Base-by-base conservation (phyloP, 164 flowering plant genomes). In the Platanus orientalis region DNA sequence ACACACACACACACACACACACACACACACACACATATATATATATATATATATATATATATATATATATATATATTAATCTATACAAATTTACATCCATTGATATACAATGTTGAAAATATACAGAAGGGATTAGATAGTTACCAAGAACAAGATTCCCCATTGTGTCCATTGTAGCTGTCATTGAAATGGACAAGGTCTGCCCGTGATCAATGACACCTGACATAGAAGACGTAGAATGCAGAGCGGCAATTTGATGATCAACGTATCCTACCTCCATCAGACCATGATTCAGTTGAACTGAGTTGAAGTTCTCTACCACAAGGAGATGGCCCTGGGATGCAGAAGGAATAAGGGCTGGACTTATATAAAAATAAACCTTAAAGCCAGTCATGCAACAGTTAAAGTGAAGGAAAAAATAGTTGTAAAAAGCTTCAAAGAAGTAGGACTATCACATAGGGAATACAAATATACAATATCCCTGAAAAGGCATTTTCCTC, bases 131-230 rank as follows among this genome's bases (percentile, higher is more conserved):
- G 36, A 62, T 13, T 21, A 20, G 50, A 55, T 49, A 63, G 17
- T 61, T 83, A 87, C 97, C 98, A 39, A 94, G 83, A 62, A 94
- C 72, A 67, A 94, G 90, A 66, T 85, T 86, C 58, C 95, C 99
- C 65, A 54, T 54, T 21, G 73, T 26, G 69, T 91, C 96, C 74
- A 73, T 77, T 17, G 96, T 85, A 57, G 97, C 97, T 34, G 92
- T 85, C 99, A 94, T 94, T 25, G 96, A 91, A 69, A 94, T 67
- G 58, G 95, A 94, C 75, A 83, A 63, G 49, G 47, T 48, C 58
- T 79, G 74, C 23, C 68, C 84, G 42, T 82, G 63, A 50, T 74
- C 75, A 24, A 24, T 54, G 20, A 32, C 54, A 54, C 60, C 77
- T 28, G 71, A 57, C 67, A 75, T 64, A 30, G 80, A 69, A 61